Evolutionary conservation across 805 yeast species (phyloP).

Genomic region (Myxozyma lipomycoides): DNA sequence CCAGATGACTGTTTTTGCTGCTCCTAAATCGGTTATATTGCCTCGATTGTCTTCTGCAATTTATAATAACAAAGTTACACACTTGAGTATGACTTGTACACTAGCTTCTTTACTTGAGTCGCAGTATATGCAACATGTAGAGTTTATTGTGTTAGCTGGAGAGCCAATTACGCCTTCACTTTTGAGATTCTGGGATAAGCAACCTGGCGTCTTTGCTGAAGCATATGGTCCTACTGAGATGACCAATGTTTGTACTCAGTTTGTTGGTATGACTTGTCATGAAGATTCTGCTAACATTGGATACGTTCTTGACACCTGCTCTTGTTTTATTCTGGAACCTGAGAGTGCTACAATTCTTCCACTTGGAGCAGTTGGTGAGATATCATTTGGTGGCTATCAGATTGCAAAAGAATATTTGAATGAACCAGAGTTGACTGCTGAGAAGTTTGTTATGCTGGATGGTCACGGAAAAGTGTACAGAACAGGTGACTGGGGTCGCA

Average conservation of each 20-base stretch:
- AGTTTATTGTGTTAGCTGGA: slow-evolving; percentile 12
- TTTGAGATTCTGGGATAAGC: slow-evolving; percentile 4
- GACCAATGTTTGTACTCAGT: slow-evolving; percentile 28
- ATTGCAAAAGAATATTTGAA: slow-evolving; percentile 32
- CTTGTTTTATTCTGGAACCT: slow-evolving; percentile 19
- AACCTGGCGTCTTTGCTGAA: slow-evolving; percentile 20
- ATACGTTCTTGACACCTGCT: slow-evolving; percentile 21
- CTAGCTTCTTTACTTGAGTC: slow-evolving; percentile 85
- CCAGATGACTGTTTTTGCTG: slow-evolving; percentile 23
- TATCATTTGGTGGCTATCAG: slow-evolving; percentile 33
- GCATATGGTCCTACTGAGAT: slow-evolving; percentile 32
- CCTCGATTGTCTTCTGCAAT: slow-evolving; percentile 20
- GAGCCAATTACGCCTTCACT: slow-evolving; percentile 6
- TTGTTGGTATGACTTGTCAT: slow-evolving; percentile 5
- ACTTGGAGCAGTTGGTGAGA: slow-evolving; percentile 32
- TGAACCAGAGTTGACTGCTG: slow-evolving; percentile 25
- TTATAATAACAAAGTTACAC: slow-evolving; percentile 14
- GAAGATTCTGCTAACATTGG: slow-evolving; percentile 28
- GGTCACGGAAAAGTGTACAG: slow-evolving; percentile 19
- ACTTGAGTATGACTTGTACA: slow-evolving; percentile 30
- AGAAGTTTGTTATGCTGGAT: slow-evolving; percentile 16
- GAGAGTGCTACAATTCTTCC: slow-evolving; percentile 8
- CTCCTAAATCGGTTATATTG: slow-evolving; percentile 14
- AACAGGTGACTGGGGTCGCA: slow-evolving; percentile 32
- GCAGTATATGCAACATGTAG: slow-evolving; percentile 39